These are phyloP conservation scores for Coemansia javaensis DNA, from an alignment of 192 early-diverging fungal species.

Conservation along the genomic window DNA sequence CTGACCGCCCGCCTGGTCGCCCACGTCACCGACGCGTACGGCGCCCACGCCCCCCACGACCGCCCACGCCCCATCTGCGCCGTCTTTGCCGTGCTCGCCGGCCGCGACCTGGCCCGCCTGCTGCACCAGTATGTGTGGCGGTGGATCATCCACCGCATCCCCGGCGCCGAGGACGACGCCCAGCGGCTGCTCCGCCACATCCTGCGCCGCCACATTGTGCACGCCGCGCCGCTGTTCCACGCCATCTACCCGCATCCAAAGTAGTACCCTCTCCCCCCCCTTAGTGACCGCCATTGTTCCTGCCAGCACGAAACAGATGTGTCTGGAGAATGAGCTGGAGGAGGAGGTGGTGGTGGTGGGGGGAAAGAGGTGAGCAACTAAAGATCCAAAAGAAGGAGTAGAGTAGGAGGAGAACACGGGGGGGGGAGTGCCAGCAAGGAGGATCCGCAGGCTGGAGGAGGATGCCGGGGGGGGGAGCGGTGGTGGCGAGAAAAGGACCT, in stretches of 20 bases:
- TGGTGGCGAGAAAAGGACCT: too few species aligned
- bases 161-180: slow-evolving; percentile 31
- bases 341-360: too few species aligned
- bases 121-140: slow-evolving; percentile 45
- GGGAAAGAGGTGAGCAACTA: too few species aligned
- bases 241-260: slow-evolving; percentile 1
- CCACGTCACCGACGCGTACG: slow-evolving; percentile 14
- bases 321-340: too few species aligned
- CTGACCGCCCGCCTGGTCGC: slow-evolving; percentile 25
- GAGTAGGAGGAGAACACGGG: too few species aligned
- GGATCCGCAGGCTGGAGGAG: too few species aligned
- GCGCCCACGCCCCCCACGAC: not conserved
- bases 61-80: slow-evolving; percentile 3
- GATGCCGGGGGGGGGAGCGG: too few species aligned
- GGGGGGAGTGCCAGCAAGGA: too few species aligned
- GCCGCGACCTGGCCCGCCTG: slow-evolving; percentile 26
- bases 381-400: too few species aligned
- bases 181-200: slow-evolving; percentile 22
- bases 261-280: too few species aligned
- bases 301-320: too few species aligned
- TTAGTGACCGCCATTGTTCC: too few species aligned
- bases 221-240: slow-evolving; percentile 27
- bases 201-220: slow-evolving; percentile 28
- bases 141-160: slow-evolving; percentile 32
- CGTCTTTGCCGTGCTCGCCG: slow-evolving; percentile 19